Evolutionary conservation across 1,139 yeast species (phyloP).

Genomic region (Lizanozyma gosingica): DNA sequence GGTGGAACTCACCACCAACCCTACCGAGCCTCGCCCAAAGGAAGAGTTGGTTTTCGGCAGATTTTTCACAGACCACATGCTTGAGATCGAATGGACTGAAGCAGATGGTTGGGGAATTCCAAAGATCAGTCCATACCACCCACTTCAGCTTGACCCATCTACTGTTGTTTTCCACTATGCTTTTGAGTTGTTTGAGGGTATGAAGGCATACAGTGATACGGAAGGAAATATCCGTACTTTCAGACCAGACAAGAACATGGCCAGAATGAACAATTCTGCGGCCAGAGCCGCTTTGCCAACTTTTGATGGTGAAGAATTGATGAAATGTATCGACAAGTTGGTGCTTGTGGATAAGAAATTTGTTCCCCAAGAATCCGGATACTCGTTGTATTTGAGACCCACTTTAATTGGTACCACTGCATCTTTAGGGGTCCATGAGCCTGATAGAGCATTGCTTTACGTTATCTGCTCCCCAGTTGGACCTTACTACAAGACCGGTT

Average conservation of each 20-base stretch:
- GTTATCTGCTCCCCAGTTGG: constrained; percentile 27
- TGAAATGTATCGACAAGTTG: constrained; percentile 24
- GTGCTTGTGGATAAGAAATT: constrained; percentile 24
- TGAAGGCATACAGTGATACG: constrained; percentile 22
- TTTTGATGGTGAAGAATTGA: constrained; percentile 28
- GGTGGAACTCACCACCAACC: constrained; percentile 47
- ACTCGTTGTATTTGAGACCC: constrained; percentile 22
- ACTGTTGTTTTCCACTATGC: constrained; percentile 21
- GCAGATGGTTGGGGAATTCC: constrained; percentile 31
- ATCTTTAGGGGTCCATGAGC: constrained; percentile 28
- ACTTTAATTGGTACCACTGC: constrained; percentile 22
- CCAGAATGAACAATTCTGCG: constrained; percentile 29
- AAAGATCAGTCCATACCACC: constrained; percentile 27
- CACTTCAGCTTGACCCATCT: constrained; percentile 20
- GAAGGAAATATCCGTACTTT: constrained; percentile 26
- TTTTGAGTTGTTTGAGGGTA: constrained; percentile 20
- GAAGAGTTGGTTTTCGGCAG: constrained; percentile 80
- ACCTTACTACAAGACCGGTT: constrained; percentile 22
- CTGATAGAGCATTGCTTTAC: constrained; percentile 26
- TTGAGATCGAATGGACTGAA: constrained; percentile 29
- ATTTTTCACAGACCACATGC: constrained; percentile 53
- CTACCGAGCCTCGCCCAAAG: constrained; percentile 60
- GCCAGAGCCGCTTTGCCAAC: constrained; percentile 29
- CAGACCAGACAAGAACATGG: constrained; percentile 32
- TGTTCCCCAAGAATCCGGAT: constrained; percentile 18